These are phyloP conservation scores for Albizia julibrissin DNA, from an alignment of 306 rosid genomes.

Conservation along the genomic window DNA sequence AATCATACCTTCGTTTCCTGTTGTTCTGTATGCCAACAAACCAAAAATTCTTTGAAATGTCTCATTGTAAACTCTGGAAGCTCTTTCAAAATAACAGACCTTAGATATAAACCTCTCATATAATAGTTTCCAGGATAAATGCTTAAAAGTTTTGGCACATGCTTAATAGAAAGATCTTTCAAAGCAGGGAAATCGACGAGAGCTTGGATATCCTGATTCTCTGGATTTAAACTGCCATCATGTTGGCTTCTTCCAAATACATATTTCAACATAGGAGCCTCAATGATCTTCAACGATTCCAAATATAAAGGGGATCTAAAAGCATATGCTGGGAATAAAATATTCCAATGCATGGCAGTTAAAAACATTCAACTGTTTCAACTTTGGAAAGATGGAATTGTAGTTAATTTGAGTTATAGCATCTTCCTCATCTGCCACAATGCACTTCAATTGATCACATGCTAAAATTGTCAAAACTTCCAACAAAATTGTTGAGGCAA, in stretches of 20 bases:
- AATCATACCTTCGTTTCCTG: not conserved
- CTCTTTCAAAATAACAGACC: not conserved
- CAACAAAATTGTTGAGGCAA: too few relatives aligned
- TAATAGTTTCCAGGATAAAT: not conserved
- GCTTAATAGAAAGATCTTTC: too few relatives aligned
- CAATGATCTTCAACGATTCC: not conserved
- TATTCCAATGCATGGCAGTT: too few relatives aligned
- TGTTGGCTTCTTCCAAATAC: too few relatives aligned
- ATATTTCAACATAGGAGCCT: not conserved
- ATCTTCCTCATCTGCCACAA: too few relatives aligned
- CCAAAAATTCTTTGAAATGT: not conserved
- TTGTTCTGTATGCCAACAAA: not conserved
- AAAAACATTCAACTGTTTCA: too few relatives aligned
- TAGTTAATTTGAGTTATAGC: too few relatives aligned
- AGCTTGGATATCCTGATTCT: not conserved
- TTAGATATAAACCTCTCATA: not conserved
- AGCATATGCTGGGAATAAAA: not conserved
- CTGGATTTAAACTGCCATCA: not conserved
- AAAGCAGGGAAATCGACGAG: conserved; percentile 14
- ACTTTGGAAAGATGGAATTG: too few relatives aligned
- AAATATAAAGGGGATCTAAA: not conserved
- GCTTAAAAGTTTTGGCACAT: not conserved
- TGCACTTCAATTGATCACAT: too few relatives aligned
- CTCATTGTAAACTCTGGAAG: not conserved
- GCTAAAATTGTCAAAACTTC: too few relatives aligned